Conservation (phyloP, 371 early-diverging fungal genomes). For the Paraphysoderma sedebokerense region DNA sequence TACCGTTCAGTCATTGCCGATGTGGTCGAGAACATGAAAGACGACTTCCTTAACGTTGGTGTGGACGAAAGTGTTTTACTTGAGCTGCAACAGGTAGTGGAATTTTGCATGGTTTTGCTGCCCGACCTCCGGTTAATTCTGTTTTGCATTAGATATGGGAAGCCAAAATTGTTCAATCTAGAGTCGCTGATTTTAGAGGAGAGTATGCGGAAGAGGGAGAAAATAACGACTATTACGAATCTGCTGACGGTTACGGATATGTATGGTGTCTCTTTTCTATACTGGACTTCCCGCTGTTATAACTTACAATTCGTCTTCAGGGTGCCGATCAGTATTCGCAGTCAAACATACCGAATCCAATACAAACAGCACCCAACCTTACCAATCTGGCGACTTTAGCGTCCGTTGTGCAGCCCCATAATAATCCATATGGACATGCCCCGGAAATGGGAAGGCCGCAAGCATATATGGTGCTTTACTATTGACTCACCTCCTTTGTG, state of each 20-base stretch:
- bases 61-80: slow-evolving; percentile 69
- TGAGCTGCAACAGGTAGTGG: slow-evolving; percentile 63
- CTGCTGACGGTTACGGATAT: not conserved
- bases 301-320: too few relatives aligned
- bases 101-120: not conserved
- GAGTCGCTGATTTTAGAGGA: slow-evolving; percentile 52
- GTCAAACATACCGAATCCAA: not conserved
- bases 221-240: not conserved
- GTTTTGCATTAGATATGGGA: slow-evolving; percentile 52
- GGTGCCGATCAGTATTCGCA: not conserved
- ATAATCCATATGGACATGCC: too few relatives aligned
- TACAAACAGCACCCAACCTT: not conserved
- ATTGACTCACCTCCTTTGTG: too few relatives aligned
- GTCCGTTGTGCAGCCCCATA: not conserved
- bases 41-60: slow-evolving; percentile 81
- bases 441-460: too few relatives aligned
- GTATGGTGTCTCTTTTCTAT: too few relatives aligned
- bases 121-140: not conserved
- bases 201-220: slow-evolving; percentile 7
- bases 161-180: slow-evolving; percentile 50
- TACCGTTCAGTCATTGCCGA: slow-evolving; percentile 87
- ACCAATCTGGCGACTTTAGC: not conserved
- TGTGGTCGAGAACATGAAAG: slow-evolving; percentile 70
- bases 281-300: too few relatives aligned
- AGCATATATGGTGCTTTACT: too few relatives aligned